Percentiles rank a stretch among this genome's conserved stretches.
Evolutionary conservation across 345 rosid species (phyloP).

Genomic region (Camelina hispida): DNA sequence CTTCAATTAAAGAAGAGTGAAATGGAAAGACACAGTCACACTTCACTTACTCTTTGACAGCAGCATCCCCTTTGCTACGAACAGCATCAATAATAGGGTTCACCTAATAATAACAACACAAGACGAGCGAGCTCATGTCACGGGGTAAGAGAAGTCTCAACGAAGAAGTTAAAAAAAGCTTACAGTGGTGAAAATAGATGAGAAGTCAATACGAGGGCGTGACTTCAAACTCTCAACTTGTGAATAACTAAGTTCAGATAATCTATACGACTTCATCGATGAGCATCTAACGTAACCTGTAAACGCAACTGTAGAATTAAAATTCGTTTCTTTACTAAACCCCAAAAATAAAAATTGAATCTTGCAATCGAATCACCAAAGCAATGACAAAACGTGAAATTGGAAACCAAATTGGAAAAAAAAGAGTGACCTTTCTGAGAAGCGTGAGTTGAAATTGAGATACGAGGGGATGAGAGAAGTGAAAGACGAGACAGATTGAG

Average conservation of each 20-base stretch:
- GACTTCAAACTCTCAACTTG: conserved; percentile 71
- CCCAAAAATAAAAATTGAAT: neutral
- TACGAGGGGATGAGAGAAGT: conserved; percentile 33
- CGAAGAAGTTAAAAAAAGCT: conserved; percentile 10
- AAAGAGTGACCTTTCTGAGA: conserved; percentile 20
- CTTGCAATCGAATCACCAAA: neutral
- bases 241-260: conserved; percentile 61
- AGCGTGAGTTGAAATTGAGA: conserved; percentile 30
- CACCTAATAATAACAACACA: conserved; percentile 49
- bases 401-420: neutral
- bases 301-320: neutral
- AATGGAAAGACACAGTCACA: conserved; percentile 30
- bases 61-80: conserved; percentile 74
- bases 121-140: neutral
- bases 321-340: neutral
- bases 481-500: conserved; percentile 37
- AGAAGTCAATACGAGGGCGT: conserved; percentile 84
- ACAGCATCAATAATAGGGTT: conserved; percentile 84
- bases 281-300: conserved; percentile 54
- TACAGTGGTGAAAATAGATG: conserved; percentile 69
- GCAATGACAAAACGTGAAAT: neutral
- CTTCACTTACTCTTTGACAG: conserved; percentile 69
- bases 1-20: neutral
- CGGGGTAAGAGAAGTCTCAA: neutral
- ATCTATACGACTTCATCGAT: conserved; percentile 78